A percentile compares a stretch with the other conserved stretches of the same genome.
These are phyloP conservation scores for Auxenochlorella pyrenoidosa DNA, from an alignment of 139 green algal species.

Conservation along the genomic window DNA sequence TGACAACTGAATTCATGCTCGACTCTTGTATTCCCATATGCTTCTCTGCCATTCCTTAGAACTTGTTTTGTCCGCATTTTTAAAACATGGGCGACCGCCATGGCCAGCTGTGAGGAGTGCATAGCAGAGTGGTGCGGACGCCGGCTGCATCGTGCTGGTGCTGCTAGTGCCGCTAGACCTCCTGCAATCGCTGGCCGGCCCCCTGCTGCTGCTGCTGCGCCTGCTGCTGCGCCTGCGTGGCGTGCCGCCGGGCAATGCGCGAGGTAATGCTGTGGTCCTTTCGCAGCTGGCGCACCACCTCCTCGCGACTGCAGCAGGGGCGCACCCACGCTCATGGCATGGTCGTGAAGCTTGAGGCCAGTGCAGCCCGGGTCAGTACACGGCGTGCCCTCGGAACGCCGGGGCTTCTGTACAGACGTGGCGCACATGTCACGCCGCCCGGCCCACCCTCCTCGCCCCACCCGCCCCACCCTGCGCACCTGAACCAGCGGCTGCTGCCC, in stretches of 20 bases:
- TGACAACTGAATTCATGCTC: no score
- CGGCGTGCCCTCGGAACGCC: no score
- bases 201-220: constrained; percentile 5
- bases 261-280: neutral
- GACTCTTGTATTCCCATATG: no score
- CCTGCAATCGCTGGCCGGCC: neutral
- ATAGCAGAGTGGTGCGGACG: no score
- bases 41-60: neutral
- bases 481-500: constrained; percentile 14
- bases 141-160: neutral
- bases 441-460: neutral
- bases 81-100: no score
- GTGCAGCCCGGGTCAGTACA: no score
- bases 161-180: neutral
- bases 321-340: no score
- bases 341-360: no score
- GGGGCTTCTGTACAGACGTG: no score
- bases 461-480: neutral
- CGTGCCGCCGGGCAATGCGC: neutral
- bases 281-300: constrained; percentile 6
- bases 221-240: neutral
- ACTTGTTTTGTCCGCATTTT: no score
- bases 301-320: constrained; percentile 20
- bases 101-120: no score
- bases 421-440: no score